Evolutionary conservation across 805 yeast genomes (phyloP).

Genomic region (Wickerhamiella brachini): DNA sequence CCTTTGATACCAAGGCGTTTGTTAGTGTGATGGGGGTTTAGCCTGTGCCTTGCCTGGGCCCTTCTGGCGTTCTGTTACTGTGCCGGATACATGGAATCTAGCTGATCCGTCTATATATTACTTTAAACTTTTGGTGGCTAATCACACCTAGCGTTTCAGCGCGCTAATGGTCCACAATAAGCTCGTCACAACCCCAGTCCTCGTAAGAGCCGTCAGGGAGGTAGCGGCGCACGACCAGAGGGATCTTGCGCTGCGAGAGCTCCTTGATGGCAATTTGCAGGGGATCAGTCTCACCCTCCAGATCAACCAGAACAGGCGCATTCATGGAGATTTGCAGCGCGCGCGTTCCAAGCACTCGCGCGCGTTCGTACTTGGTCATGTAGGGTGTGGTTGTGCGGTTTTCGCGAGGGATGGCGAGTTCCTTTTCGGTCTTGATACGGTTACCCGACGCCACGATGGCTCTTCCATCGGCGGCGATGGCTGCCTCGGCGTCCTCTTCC

Average conservation of each 20-base stretch:
- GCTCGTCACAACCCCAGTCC: conserved; percentile 98
- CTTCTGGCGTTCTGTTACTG: no score
- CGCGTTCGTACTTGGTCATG: conserved; percentile 98
- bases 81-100: no score
- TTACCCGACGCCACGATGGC: conserved; percentile 57
- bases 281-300: conserved; percentile 99
- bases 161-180: conserved; percentile 69
- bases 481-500: conserved; percentile 32
- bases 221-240: conserved; percentile 87
- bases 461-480: conserved; percentile 55
- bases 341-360: conserved; percentile 92
- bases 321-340: conserved; percentile 96
- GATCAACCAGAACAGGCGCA: conserved; percentile 94
- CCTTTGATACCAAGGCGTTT: background rate
- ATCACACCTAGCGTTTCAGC: no score
- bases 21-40: background rate
- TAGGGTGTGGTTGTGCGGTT: conserved; percentile 92
- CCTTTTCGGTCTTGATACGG: conserved; percentile 53
- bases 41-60: no score
- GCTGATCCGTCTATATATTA: no score
- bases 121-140: no score
- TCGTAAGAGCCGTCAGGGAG: conserved; percentile 94
- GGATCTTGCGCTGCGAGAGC: conserved; percentile 85
- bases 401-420: conserved; percentile 79
- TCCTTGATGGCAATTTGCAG: conserved; percentile 96